Conservation (phyloP, 2,329 filamentous ascomycete genomes). For the Leptographium flavum region DNA sequence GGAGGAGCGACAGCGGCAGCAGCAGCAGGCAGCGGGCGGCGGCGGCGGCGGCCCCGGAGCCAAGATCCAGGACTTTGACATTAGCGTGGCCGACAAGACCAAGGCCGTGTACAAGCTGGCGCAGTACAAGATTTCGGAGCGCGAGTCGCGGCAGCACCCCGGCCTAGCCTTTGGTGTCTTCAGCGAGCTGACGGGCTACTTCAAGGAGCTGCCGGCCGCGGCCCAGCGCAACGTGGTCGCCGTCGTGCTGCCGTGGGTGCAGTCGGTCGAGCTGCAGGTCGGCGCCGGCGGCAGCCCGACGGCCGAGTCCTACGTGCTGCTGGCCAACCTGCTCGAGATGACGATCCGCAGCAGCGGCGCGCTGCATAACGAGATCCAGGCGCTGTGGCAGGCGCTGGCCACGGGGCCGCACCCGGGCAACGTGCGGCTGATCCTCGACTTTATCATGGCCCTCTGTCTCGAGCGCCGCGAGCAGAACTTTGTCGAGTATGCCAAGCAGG, state of each 20-base stretch:
- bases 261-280: constrained; percentile 80
- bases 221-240: constrained; percentile 90
- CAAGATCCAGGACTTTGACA: constrained; percentile 92
- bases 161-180: constrained; percentile 89
- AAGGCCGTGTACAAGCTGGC: constrained; percentile 96
- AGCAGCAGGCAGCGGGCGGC: constrained; percentile 27
- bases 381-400: constrained; percentile 89
- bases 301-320: constrained; percentile 80
- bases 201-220: constrained; percentile 70
- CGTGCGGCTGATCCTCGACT: constrained; percentile 85
- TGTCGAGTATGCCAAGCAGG: constrained; percentile 94
- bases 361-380: constrained; percentile 92
- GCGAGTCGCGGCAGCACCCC: constrained; percentile 74
- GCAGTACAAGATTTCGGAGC: constrained; percentile 90
- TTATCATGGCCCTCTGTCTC: constrained; percentile 86
- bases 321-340: constrained; percentile 90
- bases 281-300: constrained; percentile 87
- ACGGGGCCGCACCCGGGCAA: constrained; percentile 89
- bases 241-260: constrained; percentile 90
- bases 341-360: constrained; percentile 83
- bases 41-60: constrained; percentile 47
- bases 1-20: constrained; percentile 53
- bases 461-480: constrained; percentile 96
- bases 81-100: constrained; percentile 96
- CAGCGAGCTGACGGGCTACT: constrained; percentile 87